Evolutionary conservation across 768 basidiomycete species (phyloP).

Genomic region (Fistulinella prunicolor): DNA sequence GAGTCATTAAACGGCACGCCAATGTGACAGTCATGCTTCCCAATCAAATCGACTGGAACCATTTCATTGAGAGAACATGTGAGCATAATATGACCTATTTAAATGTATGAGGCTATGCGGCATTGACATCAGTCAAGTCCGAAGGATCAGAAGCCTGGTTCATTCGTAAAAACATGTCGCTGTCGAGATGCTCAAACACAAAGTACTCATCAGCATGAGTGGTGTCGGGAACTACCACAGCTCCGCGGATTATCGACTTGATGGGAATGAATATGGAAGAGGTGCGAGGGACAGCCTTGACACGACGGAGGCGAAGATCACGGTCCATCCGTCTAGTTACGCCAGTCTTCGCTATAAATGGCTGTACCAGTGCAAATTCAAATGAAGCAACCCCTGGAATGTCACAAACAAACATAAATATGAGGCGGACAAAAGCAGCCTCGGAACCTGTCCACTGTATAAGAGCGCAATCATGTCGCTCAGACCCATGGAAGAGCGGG

Average conservation of each 20-base stretch:
- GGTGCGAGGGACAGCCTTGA: neutral
- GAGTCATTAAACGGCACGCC: too few species aligned
- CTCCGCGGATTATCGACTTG: neutral
- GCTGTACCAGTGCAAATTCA: constrained; percentile 5
- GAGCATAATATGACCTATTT: too few species aligned
- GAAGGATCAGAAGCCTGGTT: too few species aligned
- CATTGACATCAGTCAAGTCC: too few species aligned
- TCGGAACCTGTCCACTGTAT: neutral
- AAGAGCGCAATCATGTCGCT: constrained; percentile 23
- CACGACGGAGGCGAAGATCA: neutral
- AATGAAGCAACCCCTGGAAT: neutral
- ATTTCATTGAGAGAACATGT: too few species aligned
- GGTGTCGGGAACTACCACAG: neutral
- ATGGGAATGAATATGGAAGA: neutral
- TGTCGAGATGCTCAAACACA: neutral
- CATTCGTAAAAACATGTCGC: neutral
- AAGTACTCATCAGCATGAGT: neutral
- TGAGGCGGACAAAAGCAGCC: neutral
- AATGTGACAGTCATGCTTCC: too few species aligned
- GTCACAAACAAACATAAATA: neutral
- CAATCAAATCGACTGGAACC: too few species aligned
- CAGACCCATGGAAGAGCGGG: constrained; percentile 25
- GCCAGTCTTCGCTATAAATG: neutral
- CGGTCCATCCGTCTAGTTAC: neutral
- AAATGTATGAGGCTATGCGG: too few species aligned